Conservation (phyloP, 495 filamentous ascomycete genomes). For the Penicillium bovifimosum region DNA sequence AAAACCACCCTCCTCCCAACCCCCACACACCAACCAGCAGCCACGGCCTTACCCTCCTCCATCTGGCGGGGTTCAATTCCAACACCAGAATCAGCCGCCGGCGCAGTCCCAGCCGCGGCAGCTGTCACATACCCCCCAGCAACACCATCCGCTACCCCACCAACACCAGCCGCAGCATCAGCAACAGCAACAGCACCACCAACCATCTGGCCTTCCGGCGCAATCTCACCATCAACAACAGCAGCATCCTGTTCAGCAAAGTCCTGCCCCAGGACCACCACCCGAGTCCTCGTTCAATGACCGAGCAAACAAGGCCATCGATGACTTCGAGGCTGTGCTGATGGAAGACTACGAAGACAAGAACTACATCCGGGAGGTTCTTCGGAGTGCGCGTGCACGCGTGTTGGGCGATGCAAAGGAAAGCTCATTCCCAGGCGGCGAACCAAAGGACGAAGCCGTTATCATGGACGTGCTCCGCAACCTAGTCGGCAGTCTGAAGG, state of each 20-base stretch:
- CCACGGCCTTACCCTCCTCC: conserved; percentile 21
- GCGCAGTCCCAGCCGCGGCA: conserved; percentile 23
- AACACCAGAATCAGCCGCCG: conserved; percentile 20
- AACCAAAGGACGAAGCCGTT: conserved; percentile 44
- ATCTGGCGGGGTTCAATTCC: conserved; percentile 11
- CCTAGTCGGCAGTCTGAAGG: conserved; percentile 40
- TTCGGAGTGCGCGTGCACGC: conserved; percentile 45
- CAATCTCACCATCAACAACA: conserved; percentile 27
- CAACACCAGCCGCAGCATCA: conserved; percentile 20
- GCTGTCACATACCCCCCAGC: conserved; percentile 23
- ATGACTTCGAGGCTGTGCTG: conserved; percentile 44
- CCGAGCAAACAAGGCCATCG: conserved; percentile 45
- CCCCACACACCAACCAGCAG: conserved; percentile 17
- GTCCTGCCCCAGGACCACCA: conserved; percentile 43
- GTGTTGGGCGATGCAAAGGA: conserved; percentile 37
- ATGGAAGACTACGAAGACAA: conserved; percentile 48
- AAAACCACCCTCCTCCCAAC: conserved; percentile 17
- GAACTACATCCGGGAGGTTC: conserved; percentile 46
- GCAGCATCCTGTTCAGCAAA: conserved; percentile 19
- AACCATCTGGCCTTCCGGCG: conserved; percentile 27
- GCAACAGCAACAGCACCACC: conserved; percentile 26
- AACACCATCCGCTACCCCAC: conserved; percentile 11
- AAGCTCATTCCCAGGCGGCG: conserved; percentile 45
- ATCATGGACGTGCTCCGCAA: conserved; percentile 40
- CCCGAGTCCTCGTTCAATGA: conserved; percentile 45